Evolutionary conservation across 768 basidiomycete genomes (phyloP).

Genomic region (Suillus plorans): DNA sequence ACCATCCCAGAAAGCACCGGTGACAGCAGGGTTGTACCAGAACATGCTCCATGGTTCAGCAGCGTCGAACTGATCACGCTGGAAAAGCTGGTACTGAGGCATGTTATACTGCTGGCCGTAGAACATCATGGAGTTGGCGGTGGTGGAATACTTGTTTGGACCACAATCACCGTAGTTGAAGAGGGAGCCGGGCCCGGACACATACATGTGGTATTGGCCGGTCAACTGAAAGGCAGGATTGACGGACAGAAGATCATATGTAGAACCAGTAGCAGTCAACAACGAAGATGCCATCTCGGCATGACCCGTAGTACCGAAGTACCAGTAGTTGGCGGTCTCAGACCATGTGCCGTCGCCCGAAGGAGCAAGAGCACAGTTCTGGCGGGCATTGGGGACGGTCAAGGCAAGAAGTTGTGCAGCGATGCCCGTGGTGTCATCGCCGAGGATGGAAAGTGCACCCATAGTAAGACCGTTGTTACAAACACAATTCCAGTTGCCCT

Average conservation of each 20-base stretch:
- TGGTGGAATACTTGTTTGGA: conserved; percentile 93
- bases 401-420: conserved; percentile 65
- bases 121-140: conserved; percentile 85
- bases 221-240: conserved; percentile 76
- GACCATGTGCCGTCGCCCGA: conserved; percentile 84
- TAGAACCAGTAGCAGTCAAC: conserved; percentile 80
- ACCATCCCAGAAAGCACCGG: conserved; percentile 92
- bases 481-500: conserved; percentile 98
- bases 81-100: conserved; percentile 81
- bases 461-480: conserved; percentile 90
- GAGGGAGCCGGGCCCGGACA: conserved; percentile 77
- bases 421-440: conserved; percentile 74
- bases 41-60: conserved; percentile 86
- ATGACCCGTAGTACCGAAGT: conserved; percentile 88
- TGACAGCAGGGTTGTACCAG: conserved; percentile 87
- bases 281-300: conserved; percentile 88
- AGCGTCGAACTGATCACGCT: conserved; percentile 85
- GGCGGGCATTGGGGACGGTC: conserved; percentile 71
- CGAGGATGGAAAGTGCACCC: conserved; percentile 87
- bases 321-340: conserved; percentile 95
- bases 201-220: conserved; percentile 88
- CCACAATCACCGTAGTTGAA: conserved; percentile 67
- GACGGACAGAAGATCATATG: conserved; percentile 65
- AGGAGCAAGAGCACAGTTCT: conserved; percentile 68
- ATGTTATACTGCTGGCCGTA: conserved; percentile 68